A percentile compares a stretch with the other conserved stretches of the same genome.
These are phyloP conservation scores for Zygoascus bituminiphila DNA, from an alignment of 805 yeast species.

Conservation along the genomic window DNA sequence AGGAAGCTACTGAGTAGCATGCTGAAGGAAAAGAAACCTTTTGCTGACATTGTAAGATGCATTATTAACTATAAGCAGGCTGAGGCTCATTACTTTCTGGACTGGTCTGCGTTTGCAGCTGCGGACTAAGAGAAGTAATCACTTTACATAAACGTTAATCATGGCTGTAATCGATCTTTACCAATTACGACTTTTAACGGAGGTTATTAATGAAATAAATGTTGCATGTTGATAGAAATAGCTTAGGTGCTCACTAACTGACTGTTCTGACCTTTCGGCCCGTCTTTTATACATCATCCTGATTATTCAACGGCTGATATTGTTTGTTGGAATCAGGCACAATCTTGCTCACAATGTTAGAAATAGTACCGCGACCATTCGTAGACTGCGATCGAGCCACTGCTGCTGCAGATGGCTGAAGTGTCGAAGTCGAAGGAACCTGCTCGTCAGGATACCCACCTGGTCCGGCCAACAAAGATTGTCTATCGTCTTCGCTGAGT, in stretches of 20 bases:
- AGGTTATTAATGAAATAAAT: not conserved
- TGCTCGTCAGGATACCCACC: slow-evolving; percentile 3
- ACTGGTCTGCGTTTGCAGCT: not conserved
- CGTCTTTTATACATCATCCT: not conserved
- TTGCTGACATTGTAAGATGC: not conserved
- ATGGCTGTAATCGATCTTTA: not conserved
- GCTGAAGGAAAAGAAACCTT: not conserved
- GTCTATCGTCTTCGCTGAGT: slow-evolving; percentile 17
- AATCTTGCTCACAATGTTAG: not conserved
- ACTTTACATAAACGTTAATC: too few relatives aligned
- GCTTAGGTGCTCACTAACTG: not conserved
- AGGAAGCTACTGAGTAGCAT: not conserved
- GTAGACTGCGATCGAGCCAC: slow-evolving; percentile 15
- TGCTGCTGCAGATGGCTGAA: slow-evolving; percentile 25
- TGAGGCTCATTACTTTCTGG: not conserved
- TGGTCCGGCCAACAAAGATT: slow-evolving; percentile 13
- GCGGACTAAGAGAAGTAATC: too few relatives aligned
- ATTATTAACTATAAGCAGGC: slow-evolving; percentile 3
- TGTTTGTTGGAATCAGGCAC: slow-evolving; percentile 1
- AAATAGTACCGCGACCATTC: slow-evolving; percentile 2
- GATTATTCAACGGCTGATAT: slow-evolving; percentile 1
- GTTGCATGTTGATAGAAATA: not conserved
- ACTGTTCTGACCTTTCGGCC: not conserved
- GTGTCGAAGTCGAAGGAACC: slow-evolving; percentile 12
- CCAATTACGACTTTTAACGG: not conserved